Conservation (phyloP, 192 early-diverging fungal species). For the Mortierella hygrophila region DNA sequence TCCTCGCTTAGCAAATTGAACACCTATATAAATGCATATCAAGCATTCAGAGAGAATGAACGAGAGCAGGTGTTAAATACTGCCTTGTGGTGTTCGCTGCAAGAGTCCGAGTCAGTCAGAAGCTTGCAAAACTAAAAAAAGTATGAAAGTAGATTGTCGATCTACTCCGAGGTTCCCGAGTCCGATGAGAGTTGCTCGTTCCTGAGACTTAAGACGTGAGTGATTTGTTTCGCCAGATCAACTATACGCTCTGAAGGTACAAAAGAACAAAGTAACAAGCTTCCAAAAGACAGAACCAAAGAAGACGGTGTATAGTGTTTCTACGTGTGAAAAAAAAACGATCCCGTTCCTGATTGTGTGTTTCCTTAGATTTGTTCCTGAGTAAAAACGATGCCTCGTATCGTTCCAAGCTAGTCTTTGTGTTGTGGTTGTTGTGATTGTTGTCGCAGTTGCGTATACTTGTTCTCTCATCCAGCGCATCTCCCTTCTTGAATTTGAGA, state of each 20-base stretch:
- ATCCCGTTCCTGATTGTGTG: neutral
- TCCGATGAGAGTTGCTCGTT: neutral
- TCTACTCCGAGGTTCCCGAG: neutral
- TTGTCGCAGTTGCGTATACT: neutral
- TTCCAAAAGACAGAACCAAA: neutral
- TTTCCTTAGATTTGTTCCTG: neutral
- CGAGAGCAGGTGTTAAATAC: neutral
- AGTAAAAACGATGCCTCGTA: neutral
- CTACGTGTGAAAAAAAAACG: neutral
- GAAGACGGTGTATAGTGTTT: neutral
- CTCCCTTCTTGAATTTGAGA: too few species aligned
- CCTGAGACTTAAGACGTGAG: neutral
- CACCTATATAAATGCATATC: conserved; percentile 8
- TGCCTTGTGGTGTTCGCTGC: neutral
- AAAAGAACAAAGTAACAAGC: neutral
- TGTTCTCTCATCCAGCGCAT: neutral
- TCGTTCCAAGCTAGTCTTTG: neutral
- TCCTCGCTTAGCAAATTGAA: conserved; percentile 28
- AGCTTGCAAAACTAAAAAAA: neutral
- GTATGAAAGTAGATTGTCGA: neutral
- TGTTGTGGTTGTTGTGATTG: neutral
- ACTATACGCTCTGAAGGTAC: neutral
- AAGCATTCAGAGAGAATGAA: neutral
- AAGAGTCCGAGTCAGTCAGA: neutral
- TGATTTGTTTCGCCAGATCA: neutral